Percentiles rank a stretch among this genome's conserved stretches.
phyloP scores from a whole-genome alignment of 257 asterid species.

The Verbena officinalis region DNA sequence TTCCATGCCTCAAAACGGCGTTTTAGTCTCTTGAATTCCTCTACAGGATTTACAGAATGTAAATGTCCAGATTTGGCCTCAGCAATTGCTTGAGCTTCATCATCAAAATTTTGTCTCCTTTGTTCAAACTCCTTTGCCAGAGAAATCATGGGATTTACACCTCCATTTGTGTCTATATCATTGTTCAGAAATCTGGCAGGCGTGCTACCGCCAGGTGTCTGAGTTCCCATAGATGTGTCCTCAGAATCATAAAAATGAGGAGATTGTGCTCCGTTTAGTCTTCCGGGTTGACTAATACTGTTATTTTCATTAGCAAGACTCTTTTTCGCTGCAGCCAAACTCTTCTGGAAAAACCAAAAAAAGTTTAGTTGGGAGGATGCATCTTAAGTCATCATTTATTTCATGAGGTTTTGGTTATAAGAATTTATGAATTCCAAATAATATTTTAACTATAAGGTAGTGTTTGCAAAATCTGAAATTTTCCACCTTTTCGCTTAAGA shows the following conservation, averaged over 20 bases:
- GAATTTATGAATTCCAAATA: too few species aligned
- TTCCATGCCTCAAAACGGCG: slow-evolving; percentile 71
- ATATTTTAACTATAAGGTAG: too few species aligned
- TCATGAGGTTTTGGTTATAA: background rate
- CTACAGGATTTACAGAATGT: slow-evolving; percentile 39
- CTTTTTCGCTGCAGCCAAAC: slow-evolving; percentile 69
- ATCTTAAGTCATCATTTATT: background rate
- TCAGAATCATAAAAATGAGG: slow-evolving; percentile 70
- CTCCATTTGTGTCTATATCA: slow-evolving; percentile 51
- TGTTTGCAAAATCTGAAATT: too few species aligned
- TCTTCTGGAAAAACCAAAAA: slow-evolving; percentile 51
- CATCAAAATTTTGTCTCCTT: slow-evolving; percentile 59
- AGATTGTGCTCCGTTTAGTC: slow-evolving; percentile 52
- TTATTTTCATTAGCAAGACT: slow-evolving; percentile 47
- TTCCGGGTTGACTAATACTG: slow-evolving; percentile 39
- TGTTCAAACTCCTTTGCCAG: slow-evolving; percentile 75
- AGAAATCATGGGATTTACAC: slow-evolving; percentile 48
- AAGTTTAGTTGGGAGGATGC: background rate
- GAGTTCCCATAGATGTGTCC: slow-evolving; percentile 63
- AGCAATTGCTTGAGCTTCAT: slow-evolving; percentile 51
- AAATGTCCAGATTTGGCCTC: slow-evolving; percentile 55
- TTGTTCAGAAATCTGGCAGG: slow-evolving; percentile 46
- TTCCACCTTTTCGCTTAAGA: too few species aligned
- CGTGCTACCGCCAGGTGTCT: slow-evolving; percentile 65
- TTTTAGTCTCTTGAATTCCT: slow-evolving; percentile 66